Percentiles rank a stretch among this genome's conserved stretches.
Conservation (phyloP, 345 rosid genomes). For the Corymbia maculata region DNA sequence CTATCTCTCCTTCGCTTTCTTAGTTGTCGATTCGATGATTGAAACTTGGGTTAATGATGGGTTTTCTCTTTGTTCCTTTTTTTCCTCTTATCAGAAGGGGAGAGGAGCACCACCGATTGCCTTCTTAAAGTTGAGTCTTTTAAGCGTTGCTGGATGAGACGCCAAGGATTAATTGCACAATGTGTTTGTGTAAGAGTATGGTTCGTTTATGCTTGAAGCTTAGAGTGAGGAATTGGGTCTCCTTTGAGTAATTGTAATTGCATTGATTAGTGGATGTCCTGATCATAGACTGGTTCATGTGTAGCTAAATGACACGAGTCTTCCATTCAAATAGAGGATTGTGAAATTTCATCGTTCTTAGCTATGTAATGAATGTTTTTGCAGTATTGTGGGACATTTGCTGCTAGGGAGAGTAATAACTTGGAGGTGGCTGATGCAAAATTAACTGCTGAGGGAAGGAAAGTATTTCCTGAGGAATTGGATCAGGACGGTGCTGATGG, state of each 20-base stretch:
- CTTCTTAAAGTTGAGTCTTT: background rate
- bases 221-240: background rate
- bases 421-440: background rate
- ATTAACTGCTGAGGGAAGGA: slow-evolving; percentile 39
- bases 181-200: background rate
- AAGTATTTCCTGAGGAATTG: slow-evolving; percentile 1
- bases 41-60: background rate
- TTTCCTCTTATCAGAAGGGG: slow-evolving; percentile 47
- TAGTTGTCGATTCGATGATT: background rate
- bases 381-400: background rate
- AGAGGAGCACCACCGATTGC: slow-evolving; percentile 65
- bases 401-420: background rate
- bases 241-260: background rate
- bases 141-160: background rate
- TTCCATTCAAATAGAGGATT: background rate
- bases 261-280: background rate
- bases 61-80: background rate
- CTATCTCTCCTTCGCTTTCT: background rate
- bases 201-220: background rate
- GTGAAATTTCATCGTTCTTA: background rate
- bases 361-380: background rate
- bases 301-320: background rate
- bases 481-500: too few relatives aligned
- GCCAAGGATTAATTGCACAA: too few relatives aligned
- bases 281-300: background rate